These are phyloP conservation scores for Podaxis carcinomalis DNA, from an alignment of 768 basidiomycete genomes.

Conservation along the genomic window DNA sequence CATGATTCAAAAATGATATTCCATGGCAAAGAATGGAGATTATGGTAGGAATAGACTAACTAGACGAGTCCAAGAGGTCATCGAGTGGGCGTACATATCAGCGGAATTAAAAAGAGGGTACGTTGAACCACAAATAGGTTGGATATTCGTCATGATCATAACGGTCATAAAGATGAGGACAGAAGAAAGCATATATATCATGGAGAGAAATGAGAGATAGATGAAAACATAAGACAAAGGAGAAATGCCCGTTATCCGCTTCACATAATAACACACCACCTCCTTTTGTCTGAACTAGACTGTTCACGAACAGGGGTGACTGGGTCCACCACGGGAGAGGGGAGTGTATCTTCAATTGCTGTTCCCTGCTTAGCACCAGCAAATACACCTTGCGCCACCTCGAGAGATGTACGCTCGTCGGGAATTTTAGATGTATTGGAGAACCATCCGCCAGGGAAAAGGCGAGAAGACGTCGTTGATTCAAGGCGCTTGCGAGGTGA, in stretches of 20 bases:
- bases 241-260: not conserved
- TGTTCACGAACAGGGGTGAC: conserved; percentile 7
- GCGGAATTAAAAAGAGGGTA: not conserved
- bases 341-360: conserved; percentile 6
- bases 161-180: conserved; percentile 3
- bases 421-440: conserved; percentile 33
- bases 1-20: not conserved
- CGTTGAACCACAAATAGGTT: not conserved
- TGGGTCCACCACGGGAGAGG: conserved; percentile 10
- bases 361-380: conserved; percentile 23
- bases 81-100: conserved; percentile 3
- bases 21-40: not conserved
- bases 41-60: conserved; percentile 5
- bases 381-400: conserved; percentile 49
- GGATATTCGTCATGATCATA: conserved; percentile 2
- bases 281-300: conserved; percentile 13
- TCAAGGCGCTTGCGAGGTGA: conserved; percentile 39
- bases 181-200: not conserved
- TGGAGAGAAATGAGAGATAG: not conserved
- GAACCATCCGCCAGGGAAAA: conserved; percentile 57
- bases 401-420: conserved; percentile 41
- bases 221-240: not conserved
- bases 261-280: conserved; percentile 18
- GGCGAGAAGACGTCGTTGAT: conserved; percentile 51
- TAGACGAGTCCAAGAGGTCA: conserved; percentile 4